phyloP scores from a whole-genome alignment of 1,284 basidiomycete genomes.

The Leccinum griseonigrum region DNA sequence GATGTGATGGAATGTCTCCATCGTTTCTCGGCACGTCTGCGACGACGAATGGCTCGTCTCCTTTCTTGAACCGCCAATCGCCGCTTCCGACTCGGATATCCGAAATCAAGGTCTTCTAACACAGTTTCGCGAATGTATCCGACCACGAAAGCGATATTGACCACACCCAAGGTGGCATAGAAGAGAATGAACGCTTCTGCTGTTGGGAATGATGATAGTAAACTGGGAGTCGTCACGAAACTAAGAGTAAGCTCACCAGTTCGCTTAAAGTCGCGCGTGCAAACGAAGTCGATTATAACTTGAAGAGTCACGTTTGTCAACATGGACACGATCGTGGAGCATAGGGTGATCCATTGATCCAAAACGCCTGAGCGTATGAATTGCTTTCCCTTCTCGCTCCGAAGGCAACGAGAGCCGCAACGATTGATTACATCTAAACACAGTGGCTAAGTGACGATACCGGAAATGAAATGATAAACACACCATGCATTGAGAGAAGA shows the following conservation, averaged over 20 bases:
- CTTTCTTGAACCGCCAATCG: slow-evolving; percentile 40
- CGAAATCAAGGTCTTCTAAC: slow-evolving; percentile 63
- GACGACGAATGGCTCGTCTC: slow-evolving; percentile 38
- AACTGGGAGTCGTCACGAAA: not conserved
- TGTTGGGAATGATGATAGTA: slow-evolving; percentile 45
- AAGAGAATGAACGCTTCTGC: slow-evolving; percentile 51
- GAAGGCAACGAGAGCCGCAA: slow-evolving; percentile 60
- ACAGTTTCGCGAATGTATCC: slow-evolving; percentile 68
- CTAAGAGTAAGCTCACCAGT: slow-evolving; percentile 47
- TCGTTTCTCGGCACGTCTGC: slow-evolving; percentile 42
- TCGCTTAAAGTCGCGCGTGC: slow-evolving; percentile 62
- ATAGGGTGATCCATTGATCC: slow-evolving; percentile 81
- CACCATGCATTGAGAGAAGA: slow-evolving; percentile 68
- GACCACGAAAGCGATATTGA: slow-evolving; percentile 65
- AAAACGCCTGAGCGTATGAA: slow-evolving; percentile 73
- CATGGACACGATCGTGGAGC: slow-evolving; percentile 68
- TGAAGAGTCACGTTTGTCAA: slow-evolving; percentile 70
- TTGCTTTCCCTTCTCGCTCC: slow-evolving; percentile 68
- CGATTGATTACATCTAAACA: slow-evolving; percentile 67
- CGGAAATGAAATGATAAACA: slow-evolving; percentile 16
- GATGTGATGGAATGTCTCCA: slow-evolving; percentile 60
- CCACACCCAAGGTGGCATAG: slow-evolving; percentile 57
- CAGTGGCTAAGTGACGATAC: not conserved
- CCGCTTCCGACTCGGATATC: slow-evolving; percentile 58
- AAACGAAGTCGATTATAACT: slow-evolving; percentile 59